Conservation (phyloP, 2,329 filamentous ascomycete genomes). For the Pyrenochaeta sp. region DNA sequence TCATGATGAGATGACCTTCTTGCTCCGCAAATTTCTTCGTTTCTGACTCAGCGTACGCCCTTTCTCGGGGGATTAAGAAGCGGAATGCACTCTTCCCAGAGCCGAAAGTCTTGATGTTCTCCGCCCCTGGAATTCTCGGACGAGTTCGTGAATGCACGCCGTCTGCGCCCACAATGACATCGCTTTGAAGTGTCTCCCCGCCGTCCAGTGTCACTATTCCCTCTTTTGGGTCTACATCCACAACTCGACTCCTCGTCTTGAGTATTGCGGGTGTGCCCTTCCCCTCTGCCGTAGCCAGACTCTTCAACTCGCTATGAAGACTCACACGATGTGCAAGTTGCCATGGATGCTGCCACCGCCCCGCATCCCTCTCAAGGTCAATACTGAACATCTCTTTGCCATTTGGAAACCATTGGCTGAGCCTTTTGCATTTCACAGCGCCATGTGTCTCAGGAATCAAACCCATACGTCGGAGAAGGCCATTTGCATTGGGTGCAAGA, state of each 20-base stretch:
- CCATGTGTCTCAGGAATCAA: constrained; percentile 53
- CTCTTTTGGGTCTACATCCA: constrained; percentile 51
- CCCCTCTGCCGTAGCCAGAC: constrained; percentile 52
- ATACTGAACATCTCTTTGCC: constrained; percentile 49
- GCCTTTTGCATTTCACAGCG: constrained; percentile 36
- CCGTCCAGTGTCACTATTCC: constrained; percentile 41
- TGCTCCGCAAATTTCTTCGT: constrained; percentile 49
- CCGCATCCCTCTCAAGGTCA: constrained; percentile 49
- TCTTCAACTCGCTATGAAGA: constrained; percentile 63
- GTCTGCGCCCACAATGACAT: constrained; percentile 65
- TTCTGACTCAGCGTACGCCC: constrained; percentile 50
- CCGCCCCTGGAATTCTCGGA: constrained; percentile 31
- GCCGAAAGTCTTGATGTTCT: constrained; percentile 50
- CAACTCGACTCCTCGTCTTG: constrained; percentile 54
- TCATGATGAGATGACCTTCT: constrained; percentile 55
- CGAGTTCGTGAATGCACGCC: constrained; percentile 58
- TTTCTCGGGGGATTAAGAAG: constrained; percentile 62
- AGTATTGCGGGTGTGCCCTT: constrained; percentile 50
- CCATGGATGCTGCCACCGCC: constrained; percentile 63
- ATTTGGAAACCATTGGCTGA: constrained; percentile 50
- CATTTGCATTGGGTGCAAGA: constrained; percentile 68
- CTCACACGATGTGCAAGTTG: constrained; percentile 62
- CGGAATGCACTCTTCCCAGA: constrained; percentile 67
- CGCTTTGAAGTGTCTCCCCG: constrained; percentile 55
- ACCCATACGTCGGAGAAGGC: constrained; percentile 60